Percentiles rank a stretch among this genome's conserved stretches.
These are phyloP conservation scores for Solanum hybrid DNA, from an alignment of 305 asterid genomes.

Conservation along the genomic window DNA sequence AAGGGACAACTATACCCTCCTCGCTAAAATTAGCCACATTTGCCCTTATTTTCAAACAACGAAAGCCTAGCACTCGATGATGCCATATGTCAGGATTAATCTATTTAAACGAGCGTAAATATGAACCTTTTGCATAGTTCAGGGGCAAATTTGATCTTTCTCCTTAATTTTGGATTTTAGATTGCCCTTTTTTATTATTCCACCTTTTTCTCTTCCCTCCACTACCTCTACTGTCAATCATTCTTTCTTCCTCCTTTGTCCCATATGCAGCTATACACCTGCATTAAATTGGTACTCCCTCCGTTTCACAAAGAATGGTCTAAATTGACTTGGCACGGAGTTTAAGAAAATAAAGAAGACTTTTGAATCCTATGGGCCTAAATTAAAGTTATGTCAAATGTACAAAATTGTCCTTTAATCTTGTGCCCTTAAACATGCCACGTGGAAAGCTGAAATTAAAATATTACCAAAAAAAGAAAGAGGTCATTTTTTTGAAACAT, in stretches of 20 bases:
- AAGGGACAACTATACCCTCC: background rate
- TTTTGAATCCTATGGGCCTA: no score
- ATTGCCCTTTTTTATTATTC: background rate
- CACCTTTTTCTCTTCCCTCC: background rate
- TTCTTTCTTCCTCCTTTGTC: background rate
- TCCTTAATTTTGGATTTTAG: background rate
- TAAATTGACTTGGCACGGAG: no score
- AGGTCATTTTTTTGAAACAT: no score
- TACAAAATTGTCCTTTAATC: no score
- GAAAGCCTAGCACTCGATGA: background rate
- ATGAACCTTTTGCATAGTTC: background rate
- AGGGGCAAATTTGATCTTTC: background rate
- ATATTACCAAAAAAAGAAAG: no score
- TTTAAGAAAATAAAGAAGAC: no score
- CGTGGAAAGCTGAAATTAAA: no score
- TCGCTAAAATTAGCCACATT: background rate
- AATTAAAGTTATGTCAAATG: no score
- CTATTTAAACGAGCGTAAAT: background rate
- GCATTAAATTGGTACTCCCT: background rate
- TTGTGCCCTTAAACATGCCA: no score
- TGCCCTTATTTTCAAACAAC: background rate
- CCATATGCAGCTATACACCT: background rate
- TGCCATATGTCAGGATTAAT: background rate
- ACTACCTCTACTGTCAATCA: background rate
- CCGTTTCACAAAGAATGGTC: no score